Conservation (phyloP, 2,329 filamentous ascomycete genomes). For the Blastomyces parvus region DNA sequence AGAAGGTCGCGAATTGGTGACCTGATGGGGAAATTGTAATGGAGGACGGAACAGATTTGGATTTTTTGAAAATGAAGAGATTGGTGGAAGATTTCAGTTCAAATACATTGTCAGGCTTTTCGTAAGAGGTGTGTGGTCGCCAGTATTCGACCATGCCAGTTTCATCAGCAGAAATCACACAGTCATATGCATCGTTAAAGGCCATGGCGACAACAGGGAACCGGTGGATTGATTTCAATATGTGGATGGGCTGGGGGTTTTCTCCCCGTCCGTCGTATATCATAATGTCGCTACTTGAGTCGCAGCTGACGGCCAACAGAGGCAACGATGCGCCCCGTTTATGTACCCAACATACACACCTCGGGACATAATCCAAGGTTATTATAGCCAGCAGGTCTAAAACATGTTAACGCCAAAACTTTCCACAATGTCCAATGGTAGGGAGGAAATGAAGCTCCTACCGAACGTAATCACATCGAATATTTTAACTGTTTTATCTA, state of each 20-base stretch:
- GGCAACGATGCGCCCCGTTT: slow-evolving; percentile 78
- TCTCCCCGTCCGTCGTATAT: slow-evolving; percentile 89
- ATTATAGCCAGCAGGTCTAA: slow-evolving; percentile 72
- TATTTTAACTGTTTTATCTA: slow-evolving; percentile 40
- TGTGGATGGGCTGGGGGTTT: slow-evolving; percentile 64
- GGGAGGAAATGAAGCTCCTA: slow-evolving; percentile 23
- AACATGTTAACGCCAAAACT: slow-evolving; percentile 15
- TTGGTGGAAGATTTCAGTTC: slow-evolving; percentile 88
- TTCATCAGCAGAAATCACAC: slow-evolving; percentile 81
- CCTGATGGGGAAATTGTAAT: slow-evolving; percentile 80
- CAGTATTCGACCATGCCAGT: slow-evolving; percentile 96
- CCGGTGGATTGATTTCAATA: slow-evolving; percentile 68
- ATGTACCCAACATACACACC: slow-evolving; percentile 86
- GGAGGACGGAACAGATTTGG: slow-evolving; percentile 72
- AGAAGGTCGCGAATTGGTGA: slow-evolving; percentile 76
- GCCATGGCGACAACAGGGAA: slow-evolving; percentile 73
- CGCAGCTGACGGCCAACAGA: slow-evolving; percentile 72
- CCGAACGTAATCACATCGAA: slow-evolving; percentile 70
- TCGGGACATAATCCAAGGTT: slow-evolving; percentile 63
- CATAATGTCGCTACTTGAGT: slow-evolving; percentile 60
- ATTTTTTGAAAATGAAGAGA: slow-evolving; percentile 94
- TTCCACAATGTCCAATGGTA: background rate
- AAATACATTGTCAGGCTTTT: slow-evolving; percentile 88
- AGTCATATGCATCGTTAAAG: slow-evolving; percentile 82
- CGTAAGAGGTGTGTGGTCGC: slow-evolving; percentile 65